Evolutionary conservation across 2,329 filamentous ascomycete genomes (phyloP).

Genomic region (Aspergillus caelatus): DNA sequence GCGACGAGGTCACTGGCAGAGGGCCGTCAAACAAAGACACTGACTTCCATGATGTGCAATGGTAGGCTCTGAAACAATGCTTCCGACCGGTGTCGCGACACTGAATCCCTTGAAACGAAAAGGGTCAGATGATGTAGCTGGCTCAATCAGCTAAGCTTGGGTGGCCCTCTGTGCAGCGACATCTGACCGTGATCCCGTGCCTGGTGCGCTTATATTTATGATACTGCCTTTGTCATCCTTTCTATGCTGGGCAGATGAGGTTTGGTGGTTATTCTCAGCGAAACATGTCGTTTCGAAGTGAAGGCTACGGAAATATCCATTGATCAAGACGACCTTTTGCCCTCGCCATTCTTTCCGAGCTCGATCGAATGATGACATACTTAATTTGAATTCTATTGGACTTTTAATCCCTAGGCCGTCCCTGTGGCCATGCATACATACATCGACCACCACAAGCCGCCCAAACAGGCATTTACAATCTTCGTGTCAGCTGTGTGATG

Average conservation of each 20-base stretch:
- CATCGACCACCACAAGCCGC: background rate
- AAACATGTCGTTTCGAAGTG: background rate
- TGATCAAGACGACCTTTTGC: background rate
- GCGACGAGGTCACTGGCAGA: slow-evolving; percentile 11
- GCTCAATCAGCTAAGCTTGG: background rate
- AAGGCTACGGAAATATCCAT: background rate
- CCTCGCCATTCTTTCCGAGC: background rate
- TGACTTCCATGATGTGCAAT: slow-evolving; percentile 31
- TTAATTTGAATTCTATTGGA: background rate
- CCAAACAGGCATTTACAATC: background rate
- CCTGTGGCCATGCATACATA: background rate
- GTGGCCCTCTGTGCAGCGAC: background rate
- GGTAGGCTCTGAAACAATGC: slow-evolving; percentile 29
- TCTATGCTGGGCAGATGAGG: background rate
- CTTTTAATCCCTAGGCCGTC: background rate
- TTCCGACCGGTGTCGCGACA: slow-evolving; percentile 14
- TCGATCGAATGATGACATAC: background rate
- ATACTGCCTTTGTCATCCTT: background rate
- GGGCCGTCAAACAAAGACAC: slow-evolving; percentile 21
- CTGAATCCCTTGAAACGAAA: slow-evolving; percentile 42
- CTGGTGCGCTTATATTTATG: background rate
- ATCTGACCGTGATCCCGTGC: background rate
- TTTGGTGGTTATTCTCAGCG: background rate
- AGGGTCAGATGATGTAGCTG: slow-evolving; percentile 21
- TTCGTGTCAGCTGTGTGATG: slow-evolving; percentile 1